Base-by-base conservation (phyloP, 306 rosid species). In the Spatholobus suberectus region DNA sequence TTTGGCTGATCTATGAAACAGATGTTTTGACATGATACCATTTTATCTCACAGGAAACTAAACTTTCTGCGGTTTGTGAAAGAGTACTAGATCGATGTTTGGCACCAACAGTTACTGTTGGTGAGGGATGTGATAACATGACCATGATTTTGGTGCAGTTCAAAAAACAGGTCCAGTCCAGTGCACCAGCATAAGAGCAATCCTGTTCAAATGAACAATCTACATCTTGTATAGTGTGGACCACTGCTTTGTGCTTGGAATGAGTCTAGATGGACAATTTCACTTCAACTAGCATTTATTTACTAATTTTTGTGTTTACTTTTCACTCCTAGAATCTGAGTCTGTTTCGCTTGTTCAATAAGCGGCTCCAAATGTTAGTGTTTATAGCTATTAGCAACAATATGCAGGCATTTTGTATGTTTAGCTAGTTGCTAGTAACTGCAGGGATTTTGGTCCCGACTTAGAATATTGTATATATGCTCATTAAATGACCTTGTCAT, bases 101-200 rank as follows among this genome's bases (percentile, higher is more conserved):
- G 90, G 97, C 96, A 6, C 98, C 97, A 17, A 87, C 97, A 23
- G 91, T 94, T 1, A 85, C 86, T 17, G 79, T 85, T 11, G 98
- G 98, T 1, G 97, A 90, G 76, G 98, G 98, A 55, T 95, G 97
- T 12, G 98, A 95, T 70, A 95, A 95, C 92, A 95, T 95, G 98
- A 93, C 98, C 49, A 93, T 95, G 97, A 89, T 95, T 70, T 83
- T 95, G 86, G 97, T 95, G 59, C 98, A 91, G 85, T 90, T 95
- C 63, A 95, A 95, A 86, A 93, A 86, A 69, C 86, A 82, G 17
- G 3, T 13, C 3, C 90, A 15, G 9, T 74, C 85, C 26, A n/a
- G 55, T 77, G 76, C 80, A 26, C 70, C 85, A 2, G 71, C 52
- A 8, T 78, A 44, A 23, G 86, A 85, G 14, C 87, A 84, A 79